These are phyloP conservation scores for Starmerella floris DNA, from an alignment of 805 yeast genomes.

Conservation along the genomic window DNA sequence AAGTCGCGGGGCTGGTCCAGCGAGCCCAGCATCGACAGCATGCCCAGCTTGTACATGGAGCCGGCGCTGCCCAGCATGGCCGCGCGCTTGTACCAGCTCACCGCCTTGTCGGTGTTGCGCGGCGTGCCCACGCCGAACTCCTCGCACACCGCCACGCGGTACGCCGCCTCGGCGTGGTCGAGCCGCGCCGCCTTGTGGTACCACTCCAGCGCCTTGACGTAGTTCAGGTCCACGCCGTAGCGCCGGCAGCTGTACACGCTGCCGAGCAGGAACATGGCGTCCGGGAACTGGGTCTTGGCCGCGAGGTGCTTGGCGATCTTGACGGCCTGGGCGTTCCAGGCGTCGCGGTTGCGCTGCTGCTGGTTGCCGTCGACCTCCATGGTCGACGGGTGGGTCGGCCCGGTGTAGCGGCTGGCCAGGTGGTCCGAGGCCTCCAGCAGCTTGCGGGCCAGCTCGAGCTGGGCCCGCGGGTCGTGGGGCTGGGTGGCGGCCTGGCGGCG, in stretches of 20 bases:
- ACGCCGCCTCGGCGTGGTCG: conserved; percentile 48
- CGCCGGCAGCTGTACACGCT: conserved; percentile 43
- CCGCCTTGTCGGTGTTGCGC: conserved; percentile 35
- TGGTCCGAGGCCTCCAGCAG: conserved; percentile 36
- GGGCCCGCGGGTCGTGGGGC: conserved; percentile 36
- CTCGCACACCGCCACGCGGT: conserved; percentile 55
- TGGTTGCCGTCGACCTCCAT: conserved; percentile 33
- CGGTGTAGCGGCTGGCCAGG: conserved; percentile 28
- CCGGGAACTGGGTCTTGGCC: conserved; percentile 34
- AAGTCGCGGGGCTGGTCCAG: conserved; percentile 30
- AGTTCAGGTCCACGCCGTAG: conserved; percentile 41
- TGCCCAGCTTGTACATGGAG: conserved; percentile 64
- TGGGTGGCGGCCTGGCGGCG: conserved; percentile 25
- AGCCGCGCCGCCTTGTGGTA: conserved; percentile 47
- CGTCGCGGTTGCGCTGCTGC: conserved; percentile 39
- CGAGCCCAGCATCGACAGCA: conserved; percentile 42
- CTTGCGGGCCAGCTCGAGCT: conserved; percentile 49
- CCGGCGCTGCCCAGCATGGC: conserved; percentile 49
- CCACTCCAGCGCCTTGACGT: conserved; percentile 45
- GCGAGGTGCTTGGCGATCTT: conserved; percentile 47
- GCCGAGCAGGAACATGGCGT: conserved; percentile 48
- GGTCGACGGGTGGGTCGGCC: conserved; percentile 30
- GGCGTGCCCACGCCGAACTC: conserved; percentile 51
- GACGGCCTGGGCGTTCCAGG: conserved; percentile 43
- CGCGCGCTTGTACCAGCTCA: conserved; percentile 43